Conservation (phyloP, 2,329 filamentous ascomycete genomes). For the Setomelanomma holmii region DNA sequence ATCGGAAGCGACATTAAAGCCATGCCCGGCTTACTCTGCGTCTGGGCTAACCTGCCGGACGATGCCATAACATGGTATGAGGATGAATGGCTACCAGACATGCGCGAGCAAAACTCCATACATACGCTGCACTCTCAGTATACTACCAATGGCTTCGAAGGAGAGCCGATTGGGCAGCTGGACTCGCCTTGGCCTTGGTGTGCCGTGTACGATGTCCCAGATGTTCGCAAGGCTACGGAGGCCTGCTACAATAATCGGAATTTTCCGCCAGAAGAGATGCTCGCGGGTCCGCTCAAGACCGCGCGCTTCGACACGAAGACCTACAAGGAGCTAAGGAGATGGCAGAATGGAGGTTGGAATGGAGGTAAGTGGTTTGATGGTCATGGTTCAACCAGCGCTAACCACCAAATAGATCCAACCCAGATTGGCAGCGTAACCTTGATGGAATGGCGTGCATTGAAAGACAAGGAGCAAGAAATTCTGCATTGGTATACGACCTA, state of each 20-base stretch:
- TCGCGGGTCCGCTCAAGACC: conserved; percentile 6
- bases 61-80: conserved; percentile 21
- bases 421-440: conserved; percentile 17
- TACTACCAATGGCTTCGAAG: conserved; percentile 20
- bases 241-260: conserved; percentile 1
- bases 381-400: too few species aligned
- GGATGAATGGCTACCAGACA: conserved; percentile 17
- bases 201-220: conserved; percentile 14
- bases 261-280: conserved; percentile 8
- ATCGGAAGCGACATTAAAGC: neutral
- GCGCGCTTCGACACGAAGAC: conserved; percentile 18
- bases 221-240: conserved; percentile 7
- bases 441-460: conserved; percentile 21
- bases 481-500: conserved; percentile 11
- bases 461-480: conserved; percentile 17
- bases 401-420: conserved; percentile 14
- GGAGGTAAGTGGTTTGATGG: conserved; percentile 2
- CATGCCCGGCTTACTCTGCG: conserved; percentile 27
- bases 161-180: conserved; percentile 19
- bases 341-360: conserved; percentile 20
- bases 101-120: conserved; percentile 5
- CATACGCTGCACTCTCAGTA: conserved; percentile 22
- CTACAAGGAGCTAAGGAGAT: conserved; percentile 19
- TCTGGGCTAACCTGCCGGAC: conserved; percentile 26
- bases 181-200: conserved; percentile 22